Percentiles rank a stretch among this genome's conserved stretches.
Evolutionary conservation across 148 eudicot species (phyloP).

Genomic region (Limonium bicolor): DNA sequence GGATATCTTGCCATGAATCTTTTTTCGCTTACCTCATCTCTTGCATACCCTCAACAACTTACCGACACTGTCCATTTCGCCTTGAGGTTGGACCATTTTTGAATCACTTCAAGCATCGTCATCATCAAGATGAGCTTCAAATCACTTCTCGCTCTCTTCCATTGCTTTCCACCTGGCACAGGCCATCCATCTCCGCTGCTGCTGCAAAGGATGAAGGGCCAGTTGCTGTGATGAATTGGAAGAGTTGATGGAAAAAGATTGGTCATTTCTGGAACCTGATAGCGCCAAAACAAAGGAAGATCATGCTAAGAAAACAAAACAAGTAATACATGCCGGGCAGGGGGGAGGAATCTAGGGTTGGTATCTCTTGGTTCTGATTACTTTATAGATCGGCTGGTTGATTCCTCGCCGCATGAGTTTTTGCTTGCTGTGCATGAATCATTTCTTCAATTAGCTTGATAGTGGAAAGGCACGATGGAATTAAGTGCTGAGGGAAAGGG

Average conservation of each 20-base stretch:
- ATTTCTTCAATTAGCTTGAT: conserved; percentile 51
- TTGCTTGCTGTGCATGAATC: conserved; percentile 80
- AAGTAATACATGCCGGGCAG: conserved; percentile 49
- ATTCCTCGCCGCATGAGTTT: conserved; percentile 31
- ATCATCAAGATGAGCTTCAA: too few relatives aligned
- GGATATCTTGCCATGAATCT: conserved; percentile 33
- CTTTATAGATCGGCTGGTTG: conserved; percentile 59
- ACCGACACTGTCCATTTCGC: conserved; percentile 8
- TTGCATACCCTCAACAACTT: conserved; percentile 13
- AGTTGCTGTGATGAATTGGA: conserved; percentile 45
- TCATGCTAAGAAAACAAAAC: conserved; percentile 26
- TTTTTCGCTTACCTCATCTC: conserved; percentile 17
- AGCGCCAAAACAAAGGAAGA: conserved; percentile 29
- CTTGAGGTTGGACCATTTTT: conserved; percentile 8
- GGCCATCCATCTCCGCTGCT: conserved; percentile 11
- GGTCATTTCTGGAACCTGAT: conserved; percentile 71
- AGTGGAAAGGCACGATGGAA: conserved; percentile 63
- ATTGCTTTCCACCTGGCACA: too few relatives aligned
- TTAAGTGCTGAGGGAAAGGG: conserved; percentile 96
- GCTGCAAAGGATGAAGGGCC: conserved; percentile 37
- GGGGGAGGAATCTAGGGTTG: conserved; percentile 48
- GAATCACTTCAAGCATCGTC: conserved; percentile 7
- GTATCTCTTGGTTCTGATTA: conserved; percentile 67
- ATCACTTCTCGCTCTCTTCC: conserved; percentile 1
- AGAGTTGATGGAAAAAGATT: conserved; percentile 71